Evolutionary conservation across 2,329 filamentous ascomycete species (phyloP).

Genomic region (Hymenoscyphus albidus): DNA sequence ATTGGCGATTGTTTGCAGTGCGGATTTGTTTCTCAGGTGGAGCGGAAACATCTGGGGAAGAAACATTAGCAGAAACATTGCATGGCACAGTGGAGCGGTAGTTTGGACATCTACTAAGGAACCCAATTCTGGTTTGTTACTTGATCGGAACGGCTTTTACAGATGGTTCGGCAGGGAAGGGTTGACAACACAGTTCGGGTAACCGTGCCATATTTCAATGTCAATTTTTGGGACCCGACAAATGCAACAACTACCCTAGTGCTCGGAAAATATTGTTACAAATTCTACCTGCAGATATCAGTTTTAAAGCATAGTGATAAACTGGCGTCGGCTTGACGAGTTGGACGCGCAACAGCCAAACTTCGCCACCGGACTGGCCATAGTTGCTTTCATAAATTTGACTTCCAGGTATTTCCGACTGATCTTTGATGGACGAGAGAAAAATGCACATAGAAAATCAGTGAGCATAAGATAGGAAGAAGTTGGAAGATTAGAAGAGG

Average conservation of each 20-base stretch:
- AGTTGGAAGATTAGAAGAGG: neutral
- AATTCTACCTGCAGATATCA: neutral
- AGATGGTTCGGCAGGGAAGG: neutral
- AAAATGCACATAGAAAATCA: neutral
- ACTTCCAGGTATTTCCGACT: neutral
- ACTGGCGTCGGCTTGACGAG: neutral
- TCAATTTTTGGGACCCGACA: neutral
- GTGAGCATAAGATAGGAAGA: neutral
- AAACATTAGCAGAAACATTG: neutral
- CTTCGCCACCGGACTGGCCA: neutral
- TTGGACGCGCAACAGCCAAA: neutral
- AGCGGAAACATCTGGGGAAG: neutral
- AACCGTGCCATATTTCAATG: neutral
- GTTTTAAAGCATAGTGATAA: neutral
- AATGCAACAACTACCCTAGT: neutral
- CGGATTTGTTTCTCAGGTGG: conserved; percentile 1
- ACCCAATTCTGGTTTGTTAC: neutral
- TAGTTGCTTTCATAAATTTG: neutral
- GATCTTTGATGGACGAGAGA: neutral
- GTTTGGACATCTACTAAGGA: neutral
- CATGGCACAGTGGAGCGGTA: neutral
- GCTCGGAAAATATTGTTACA: neutral
- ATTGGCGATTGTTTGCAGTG: neutral
- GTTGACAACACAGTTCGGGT: neutral
- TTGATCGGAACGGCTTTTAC: too few relatives aligned